Evolutionary conservation across 768 basidiomycete species (phyloP), one percentile per base, ranked within the genome.

Genomic region (Rhodotorula paludigena): DNA sequence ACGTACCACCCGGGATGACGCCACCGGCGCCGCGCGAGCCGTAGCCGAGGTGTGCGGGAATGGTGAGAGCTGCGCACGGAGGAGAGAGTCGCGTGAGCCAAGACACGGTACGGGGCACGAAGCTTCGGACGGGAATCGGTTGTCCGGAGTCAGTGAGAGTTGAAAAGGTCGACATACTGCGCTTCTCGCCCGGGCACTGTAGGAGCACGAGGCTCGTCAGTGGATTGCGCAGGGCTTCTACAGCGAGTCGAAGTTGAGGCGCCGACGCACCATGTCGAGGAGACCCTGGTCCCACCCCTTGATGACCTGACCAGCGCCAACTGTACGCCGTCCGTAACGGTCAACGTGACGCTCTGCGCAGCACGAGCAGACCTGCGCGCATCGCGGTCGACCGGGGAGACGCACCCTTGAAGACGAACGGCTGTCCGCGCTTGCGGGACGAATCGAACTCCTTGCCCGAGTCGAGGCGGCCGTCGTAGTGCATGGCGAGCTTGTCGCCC

Each of bases 321-420:
- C 66, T 64, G 42, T 8, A 11, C 16, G 14, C 2, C 28, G 28
- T 32, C n/a, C 18, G 44, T 14, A 32, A n/a, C n/a, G n/a, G n/a
- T n/a, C n/a, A n/a, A n/a, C n/a, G n/a, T n/a, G n/a, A n/a, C n/a
- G n/a, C n/a, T n/a, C n/a, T n/a, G n/a, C n/a, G n/a, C n/a, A n/a
- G n/a, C n/a, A n/a, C n/a, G n/a, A n/a, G n/a, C n/a, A n/a, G n/a
- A n/a, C n/a, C n/a, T n/a, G n/a, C n/a, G n/a, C n/a, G n/a, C n/a
- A n/a, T n/a, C n/a, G 33, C 41, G 12, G 41, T 42, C 41, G 41
- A 20, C 12, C 41, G 41, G 4, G 74, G 77, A 3, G 77, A 78
- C 64, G 78, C 75, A 71, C 80, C 77, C 5, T 75, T 79, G 73
- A 81, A 81, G 45, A 77, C 77, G 68, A 81, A 81, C 3, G 80